Evolutionary conservation across 306 rosid species (phyloP).

Genomic region (Lathyrus sativus): DNA sequence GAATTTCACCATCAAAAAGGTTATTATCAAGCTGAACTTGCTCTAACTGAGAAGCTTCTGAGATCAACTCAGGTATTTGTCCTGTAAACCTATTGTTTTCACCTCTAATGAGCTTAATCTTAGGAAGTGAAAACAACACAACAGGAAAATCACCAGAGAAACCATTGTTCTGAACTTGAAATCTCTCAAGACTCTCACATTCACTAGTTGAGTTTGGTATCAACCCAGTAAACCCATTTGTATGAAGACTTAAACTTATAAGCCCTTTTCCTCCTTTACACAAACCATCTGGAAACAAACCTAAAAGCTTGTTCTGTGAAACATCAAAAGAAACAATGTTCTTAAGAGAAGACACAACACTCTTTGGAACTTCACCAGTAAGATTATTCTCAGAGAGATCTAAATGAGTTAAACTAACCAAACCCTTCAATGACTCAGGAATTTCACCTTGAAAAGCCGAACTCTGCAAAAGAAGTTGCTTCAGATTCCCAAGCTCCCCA

Average conservation of each 20-base stretch:
- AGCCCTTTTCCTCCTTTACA: constrained; percentile 66
- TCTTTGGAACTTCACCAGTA: constrained; percentile 64
- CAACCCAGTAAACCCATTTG: constrained; percentile 70
- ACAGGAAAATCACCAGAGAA: constrained; percentile 76
- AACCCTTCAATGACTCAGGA: constrained; percentile 66
- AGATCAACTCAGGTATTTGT: constrained; percentile 75
- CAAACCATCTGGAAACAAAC: constrained; percentile 74
- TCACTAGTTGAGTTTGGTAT: constrained; percentile 59
- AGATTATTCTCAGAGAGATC: constrained; percentile 89
- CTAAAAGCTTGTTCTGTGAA: constrained; percentile 75
- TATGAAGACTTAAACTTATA: constrained; percentile 65
- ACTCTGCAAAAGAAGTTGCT: constrained; percentile 64
- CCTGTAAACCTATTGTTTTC: constrained; percentile 89
- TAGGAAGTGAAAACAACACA: constrained; percentile 78
- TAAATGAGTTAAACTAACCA: constrained; percentile 58
- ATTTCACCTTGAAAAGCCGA: constrained; percentile 86
- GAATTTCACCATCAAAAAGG: constrained; percentile 64
- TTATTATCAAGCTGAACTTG: constrained; percentile 96
- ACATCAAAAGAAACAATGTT: constrained; percentile 84
- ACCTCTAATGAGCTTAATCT: constrained; percentile 83
- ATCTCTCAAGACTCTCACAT: constrained; percentile 79
- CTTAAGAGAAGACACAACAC: constrained; percentile 64
- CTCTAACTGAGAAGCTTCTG: constrained; percentile 79
- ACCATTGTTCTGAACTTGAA: constrained; percentile 89
- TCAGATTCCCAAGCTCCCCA: constrained; percentile 69